These are phyloP conservation scores for Penicillium odoratum DNA, from an alignment of 495 filamentous ascomycete genomes.

Conservation along the genomic window DNA sequence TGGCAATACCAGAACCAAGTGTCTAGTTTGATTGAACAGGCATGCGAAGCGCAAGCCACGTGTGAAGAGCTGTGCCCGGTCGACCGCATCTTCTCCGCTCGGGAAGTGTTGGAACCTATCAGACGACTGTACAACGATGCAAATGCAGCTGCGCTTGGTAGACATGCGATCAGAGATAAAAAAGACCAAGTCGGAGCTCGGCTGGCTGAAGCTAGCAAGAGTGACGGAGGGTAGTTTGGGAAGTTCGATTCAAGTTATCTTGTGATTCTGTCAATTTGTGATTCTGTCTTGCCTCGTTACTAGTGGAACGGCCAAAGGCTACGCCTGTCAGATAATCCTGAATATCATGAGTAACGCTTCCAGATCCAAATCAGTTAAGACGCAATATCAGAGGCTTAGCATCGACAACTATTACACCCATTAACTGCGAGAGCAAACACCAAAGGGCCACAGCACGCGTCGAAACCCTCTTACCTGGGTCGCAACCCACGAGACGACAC, in stretches of 20 bases:
- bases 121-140: background rate
- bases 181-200: background rate
- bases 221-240: background rate
- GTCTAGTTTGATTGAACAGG: background rate
- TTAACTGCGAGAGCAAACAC: background rate
- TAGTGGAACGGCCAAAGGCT: background rate
- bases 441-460: background rate
- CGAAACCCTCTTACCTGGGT: background rate
- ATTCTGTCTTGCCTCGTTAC: background rate
- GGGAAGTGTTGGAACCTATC: background rate
- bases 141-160: background rate
- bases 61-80: background rate
- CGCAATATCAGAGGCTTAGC: background rate
- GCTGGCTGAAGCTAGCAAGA: background rate
- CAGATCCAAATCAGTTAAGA: background rate
- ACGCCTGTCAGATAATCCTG: background rate
- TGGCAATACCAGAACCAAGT: background rate
- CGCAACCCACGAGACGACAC: background rate
- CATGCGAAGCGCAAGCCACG: background rate
- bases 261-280: background rate
- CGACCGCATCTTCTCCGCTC: background rate
- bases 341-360: background rate
- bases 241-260: background rate
- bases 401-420: background rate
- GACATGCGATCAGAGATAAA: background rate